Percentiles rank a stretch among this genome's conserved stretches.
phyloP scores from a whole-genome alignment of 2,329 filamentous ascomycete genomes.

The Colletotrichum sp. region DNA sequence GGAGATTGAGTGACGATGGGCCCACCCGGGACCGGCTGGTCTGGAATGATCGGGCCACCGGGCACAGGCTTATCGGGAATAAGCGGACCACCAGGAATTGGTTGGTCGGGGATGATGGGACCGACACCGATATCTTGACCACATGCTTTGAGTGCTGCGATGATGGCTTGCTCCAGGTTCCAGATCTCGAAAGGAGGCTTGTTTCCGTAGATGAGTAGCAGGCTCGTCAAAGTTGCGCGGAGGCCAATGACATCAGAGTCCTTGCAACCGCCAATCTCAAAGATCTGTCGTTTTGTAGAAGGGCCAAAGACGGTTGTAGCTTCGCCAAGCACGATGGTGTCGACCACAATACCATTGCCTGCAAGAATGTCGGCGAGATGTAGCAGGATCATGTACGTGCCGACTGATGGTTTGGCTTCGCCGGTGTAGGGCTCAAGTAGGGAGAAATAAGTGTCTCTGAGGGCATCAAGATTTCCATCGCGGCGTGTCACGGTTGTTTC shows the following conservation, averaged over 20 bases:
- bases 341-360: constrained; percentile 5
- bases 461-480: background rate
- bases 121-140: constrained; percentile 5
- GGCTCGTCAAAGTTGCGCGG: constrained; percentile 21
- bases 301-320: background rate
- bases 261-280: constrained; percentile 20
- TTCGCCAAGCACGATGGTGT: constrained; percentile 7
- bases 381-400: constrained; percentile 10
- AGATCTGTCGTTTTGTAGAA: constrained; percentile 22
- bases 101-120: constrained; percentile 25
- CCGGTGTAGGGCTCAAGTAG: background rate
- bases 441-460: background rate
- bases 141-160: constrained; percentile 22
- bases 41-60: constrained; percentile 25
- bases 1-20: constrained; percentile 25
- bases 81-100: constrained; percentile 34
- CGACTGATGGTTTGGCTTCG: background rate
- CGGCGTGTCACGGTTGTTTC: background rate
- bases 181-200: constrained; percentile 17
- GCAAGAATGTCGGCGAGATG: constrained; percentile 22
- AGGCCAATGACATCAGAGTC: constrained; percentile 23
- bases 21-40: constrained; percentile 33
- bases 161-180: constrained; percentile 24
- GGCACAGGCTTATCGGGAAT: constrained; percentile 28
- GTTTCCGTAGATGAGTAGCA: constrained; percentile 19